phyloP scores from a whole-genome alignment of 2,329 filamentous ascomycete genomes.

The Botrytis medusae region DNA sequence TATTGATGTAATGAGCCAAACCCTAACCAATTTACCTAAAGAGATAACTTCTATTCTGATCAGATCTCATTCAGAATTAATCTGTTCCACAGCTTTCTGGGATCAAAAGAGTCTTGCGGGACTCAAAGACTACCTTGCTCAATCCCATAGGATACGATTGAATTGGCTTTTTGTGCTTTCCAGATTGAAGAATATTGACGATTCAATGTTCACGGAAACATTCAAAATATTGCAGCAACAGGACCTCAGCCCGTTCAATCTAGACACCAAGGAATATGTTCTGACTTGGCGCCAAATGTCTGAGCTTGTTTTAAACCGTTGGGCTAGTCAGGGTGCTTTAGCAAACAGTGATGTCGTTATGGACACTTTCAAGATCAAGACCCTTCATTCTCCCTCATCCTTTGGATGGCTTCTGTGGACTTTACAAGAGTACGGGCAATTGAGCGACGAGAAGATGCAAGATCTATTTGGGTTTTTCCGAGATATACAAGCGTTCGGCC shows the following conservation, averaged over 20 bases:
- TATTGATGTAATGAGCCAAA: conserved; percentile 25
- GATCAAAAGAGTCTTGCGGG: background rate
- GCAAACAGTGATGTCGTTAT: conserved; percentile 21
- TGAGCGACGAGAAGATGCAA: conserved; percentile 24
- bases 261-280: conserved; percentile 2
- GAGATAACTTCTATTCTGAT: conserved; percentile 17
- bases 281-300: conserved; percentile 15
- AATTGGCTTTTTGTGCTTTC: conserved; percentile 30
- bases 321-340: conserved; percentile 28
- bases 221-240: conserved; percentile 20
- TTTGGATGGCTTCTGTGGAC: conserved; percentile 3
- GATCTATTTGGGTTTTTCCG: conserved; percentile 19
- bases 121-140: background rate
- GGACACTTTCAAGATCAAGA: conserved; percentile 9
- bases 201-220: conserved; percentile 21
- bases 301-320: conserved; percentile 28
- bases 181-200: conserved; percentile 22
- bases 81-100: background rate
- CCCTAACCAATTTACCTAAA: conserved; percentile 24
- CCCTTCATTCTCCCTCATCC: background rate
- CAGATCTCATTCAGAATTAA: conserved; percentile 4
- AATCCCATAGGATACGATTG: conserved; percentile 10
- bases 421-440: conserved; percentile 13
- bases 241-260: background rate
- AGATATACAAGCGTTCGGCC: background rate